Evolutionary conservation across 2,329 filamentous ascomycete genomes (phyloP), one percentile per base, ranked within the genome.

Genomic region (Cucurbitaria berberidis): DNA sequence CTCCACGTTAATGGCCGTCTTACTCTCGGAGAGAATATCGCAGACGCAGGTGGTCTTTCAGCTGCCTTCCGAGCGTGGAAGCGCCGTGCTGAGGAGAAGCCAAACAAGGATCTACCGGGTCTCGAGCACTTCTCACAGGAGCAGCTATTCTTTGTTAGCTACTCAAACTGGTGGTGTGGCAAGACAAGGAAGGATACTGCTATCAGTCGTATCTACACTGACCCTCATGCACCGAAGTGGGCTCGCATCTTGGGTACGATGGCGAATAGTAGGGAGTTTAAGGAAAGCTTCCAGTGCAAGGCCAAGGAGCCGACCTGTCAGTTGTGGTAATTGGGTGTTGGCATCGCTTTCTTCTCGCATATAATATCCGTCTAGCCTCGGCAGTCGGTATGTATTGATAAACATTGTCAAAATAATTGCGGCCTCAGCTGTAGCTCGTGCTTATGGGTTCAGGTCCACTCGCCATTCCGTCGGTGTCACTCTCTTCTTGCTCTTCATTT

Each of bases 1-100:
- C 75, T 88, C 0, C 82, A 86, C 55, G 82, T 89, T 49, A 86
- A 88, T 53, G 88, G 87, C 9, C 77, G 76, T 21, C 76, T 85
- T 13, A 90, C 87, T 0, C 75, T 89, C 1, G 85, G 84, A 18
- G 88, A 90, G 74, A 90, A 90, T 66, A 87, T 90, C 64, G 87
- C 87, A 1, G 88, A 90, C 69, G 85, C 87, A 0, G 87, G 87
- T 15, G 88, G 88, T 13, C 68, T 90, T 0, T 79, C 81, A 7
- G 84, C 86, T 0, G 80, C 86, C 0, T 90, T 84, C 66, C 77
- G 81, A 21, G 86, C 87, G 0, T 91, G 88, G 87, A 82, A 86
- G 68, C 82, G 81, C 57, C 80, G 81, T 10, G 81, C 84, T 27
- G 71, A 76, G 2, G 74, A 80, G 32, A 79, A 78, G n/a, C 77